Evolutionary conservation across 176 grass and related monocot species (phyloP), one percentile per base, ranked within the genome.

Genomic region (Musa acuminata): DNA sequence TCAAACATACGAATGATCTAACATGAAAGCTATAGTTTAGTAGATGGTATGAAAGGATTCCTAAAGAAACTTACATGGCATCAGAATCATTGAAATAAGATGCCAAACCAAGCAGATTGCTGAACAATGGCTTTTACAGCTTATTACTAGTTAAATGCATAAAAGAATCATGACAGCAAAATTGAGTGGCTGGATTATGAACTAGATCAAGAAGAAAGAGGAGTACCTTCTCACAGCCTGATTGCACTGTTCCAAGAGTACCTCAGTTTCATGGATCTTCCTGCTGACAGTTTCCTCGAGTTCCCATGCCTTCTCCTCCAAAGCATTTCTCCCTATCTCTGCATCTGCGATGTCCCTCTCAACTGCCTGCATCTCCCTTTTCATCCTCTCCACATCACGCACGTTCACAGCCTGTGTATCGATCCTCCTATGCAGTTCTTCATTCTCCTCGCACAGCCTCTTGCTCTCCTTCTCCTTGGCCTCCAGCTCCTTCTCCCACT

Each of bases 251-350:
- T 89, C 90, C 8, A 83, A 29, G 52, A 91, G 29, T 8, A 59
- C 48, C 53, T 94, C 90, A 1, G 85, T 72, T 59, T 91, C 88
- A 74, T 94, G 79, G 2, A 94, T 54, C 71, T 94, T 94, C 14
- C 64, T 64, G 25, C 84, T 60, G 58, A 87, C 66, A 0, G 51
- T 53, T 14, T 84, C 80, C n/a, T 99, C 88, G 48, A 90, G 73
- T 72, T 99, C 95, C 95, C 90, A 99, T 0, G 65, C 78, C 66
- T 94, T 89, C 27, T 99, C 90, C 55, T 94, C 95, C 23, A 85
- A 52, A 8, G 13, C 48, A 9, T 21, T 84, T 57, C 82, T 89
- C 8, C 53, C 74, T 62, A 62, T 89, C 68, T 94, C 82, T 1
- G 72, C 22, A 13, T 87, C 85, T 48, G 81, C 59, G 76, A 94